These are phyloP conservation scores for Guadua angustifolia DNA, from an alignment of 176 grass and related monocot genomes.

Conservation along the genomic window DNA sequence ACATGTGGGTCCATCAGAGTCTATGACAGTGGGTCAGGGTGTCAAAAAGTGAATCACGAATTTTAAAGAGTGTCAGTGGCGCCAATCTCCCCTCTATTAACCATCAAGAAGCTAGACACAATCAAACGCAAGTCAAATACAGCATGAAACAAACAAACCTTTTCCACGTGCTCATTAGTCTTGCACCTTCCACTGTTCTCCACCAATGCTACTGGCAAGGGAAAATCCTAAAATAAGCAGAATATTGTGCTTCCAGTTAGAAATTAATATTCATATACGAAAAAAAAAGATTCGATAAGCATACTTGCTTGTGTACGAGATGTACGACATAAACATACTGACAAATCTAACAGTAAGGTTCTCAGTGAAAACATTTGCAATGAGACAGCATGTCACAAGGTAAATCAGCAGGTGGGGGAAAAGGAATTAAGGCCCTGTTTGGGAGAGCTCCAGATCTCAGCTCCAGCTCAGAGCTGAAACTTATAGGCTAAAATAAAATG, in stretches of 20 bases:
- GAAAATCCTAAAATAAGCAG: slow-evolving; percentile 59
- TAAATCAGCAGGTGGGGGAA: not conserved
- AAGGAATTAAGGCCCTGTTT: too few relatives aligned
- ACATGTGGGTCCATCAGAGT: too few relatives aligned
- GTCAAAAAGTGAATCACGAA: too few relatives aligned
- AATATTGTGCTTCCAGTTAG: slow-evolving; percentile 25
- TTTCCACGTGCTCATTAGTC: slow-evolving; percentile 78
- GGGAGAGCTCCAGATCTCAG: too few relatives aligned
- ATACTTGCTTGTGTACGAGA: not conserved
- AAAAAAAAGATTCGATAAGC: not conserved
- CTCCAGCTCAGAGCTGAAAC: too few relatives aligned
- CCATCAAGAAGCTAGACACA: not conserved
- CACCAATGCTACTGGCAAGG: slow-evolving; percentile 73
- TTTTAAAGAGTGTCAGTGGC: too few relatives aligned
- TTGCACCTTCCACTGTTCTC: slow-evolving; percentile 98
- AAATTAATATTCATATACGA: not conserved
- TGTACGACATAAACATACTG: not conserved
- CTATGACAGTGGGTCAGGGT: too few relatives aligned
- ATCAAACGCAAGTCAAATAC: slow-evolving; percentile 26
- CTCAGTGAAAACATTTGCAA: not conserved
- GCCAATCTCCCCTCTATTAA: slow-evolving; percentile 32
- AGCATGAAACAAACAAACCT: slow-evolving; percentile 62
- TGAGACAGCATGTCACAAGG: not conserved
- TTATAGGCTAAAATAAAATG: too few relatives aligned
- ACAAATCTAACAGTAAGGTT: not conserved